Base-by-base conservation (phyloP, 2,329 filamentous ascomycete genomes). In the Karstenula rhodostoma region DNA sequence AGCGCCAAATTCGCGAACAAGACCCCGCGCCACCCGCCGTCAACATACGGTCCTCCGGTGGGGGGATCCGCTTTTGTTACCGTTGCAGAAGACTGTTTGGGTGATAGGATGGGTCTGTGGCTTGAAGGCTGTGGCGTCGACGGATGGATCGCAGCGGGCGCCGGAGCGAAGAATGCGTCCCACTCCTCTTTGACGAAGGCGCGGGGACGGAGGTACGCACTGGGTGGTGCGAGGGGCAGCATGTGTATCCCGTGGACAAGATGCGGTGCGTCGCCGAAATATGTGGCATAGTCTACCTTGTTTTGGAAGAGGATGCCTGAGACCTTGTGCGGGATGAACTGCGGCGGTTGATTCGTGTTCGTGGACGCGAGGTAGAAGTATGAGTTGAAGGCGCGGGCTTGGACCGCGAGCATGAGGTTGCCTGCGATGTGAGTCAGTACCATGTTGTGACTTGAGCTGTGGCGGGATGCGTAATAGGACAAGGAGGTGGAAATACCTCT, bases 241-340 rank as follows among this genome's bases (percentile, higher is more conserved):
- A 95, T 94, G 80, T 95, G 91, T 68, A 94, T 94, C 59, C 91
- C 87, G 73, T 89, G 83, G 62, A 96, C 86, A 68, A 87, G 92
- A 77, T 94, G 90, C 13, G 81, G 65, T 10, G 51, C 47, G 23
- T 56, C 77, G 48, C 92, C 92, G 71, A 97, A 97, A 79, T 93
- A 97, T 0, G 94, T 54, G 15, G 37, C 90, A 78, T 97, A 93
- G 76, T 98, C 92, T 56, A 93, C 86, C 80, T 98, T 98, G 82
- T 97, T 97, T 79, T 98, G 94, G 71, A 97, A 98, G 9, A 96
- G 75, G 2, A 89, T 87, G 17, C 86, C 86, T 1, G 84, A 82
- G 7, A 86, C 83, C 78, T 91, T 93, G 83, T 98, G 98, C 44
- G 82, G 86, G 64, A 92, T 88, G 74, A 96, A 97, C n/a, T 89